Evolutionary conservation across 164 flowering plant genomes (phyloP).

Genomic region (Aristolochia fimbriata): DNA sequence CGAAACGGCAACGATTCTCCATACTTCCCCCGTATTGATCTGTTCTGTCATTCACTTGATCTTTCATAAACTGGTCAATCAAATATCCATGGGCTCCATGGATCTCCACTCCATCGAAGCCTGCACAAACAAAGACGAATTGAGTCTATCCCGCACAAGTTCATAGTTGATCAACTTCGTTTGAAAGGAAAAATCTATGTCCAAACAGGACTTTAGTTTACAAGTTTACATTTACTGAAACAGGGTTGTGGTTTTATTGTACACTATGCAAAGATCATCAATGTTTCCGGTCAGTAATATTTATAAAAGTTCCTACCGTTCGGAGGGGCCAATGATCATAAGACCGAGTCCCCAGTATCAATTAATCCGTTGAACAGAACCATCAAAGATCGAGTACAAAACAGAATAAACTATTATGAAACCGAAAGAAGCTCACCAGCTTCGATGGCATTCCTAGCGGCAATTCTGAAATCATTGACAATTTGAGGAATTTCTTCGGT

Average conservation of each 20-base stretch:
- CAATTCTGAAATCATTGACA: conserved; percentile 27
- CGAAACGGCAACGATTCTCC: conserved; percentile 45
- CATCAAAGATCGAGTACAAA: neutral
- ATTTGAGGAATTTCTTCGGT: conserved; percentile 31
- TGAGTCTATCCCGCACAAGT: too few species aligned
- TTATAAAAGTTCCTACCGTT: too few species aligned
- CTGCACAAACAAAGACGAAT: conserved; percentile 3
- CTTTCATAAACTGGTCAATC: conserved; percentile 57
- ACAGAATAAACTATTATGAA: neutral
- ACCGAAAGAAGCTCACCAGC: conserved; percentile 17
- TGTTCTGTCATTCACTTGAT: conserved; percentile 42
- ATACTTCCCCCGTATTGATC: conserved; percentile 49
- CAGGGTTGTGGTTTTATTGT: too few species aligned
- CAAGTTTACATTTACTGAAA: too few species aligned
- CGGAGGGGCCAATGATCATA: too few species aligned
- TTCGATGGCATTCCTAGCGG: conserved; percentile 29
- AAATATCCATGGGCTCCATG: conserved; percentile 59
- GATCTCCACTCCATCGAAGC: conserved; percentile 47
- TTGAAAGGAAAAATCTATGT: too few species aligned
- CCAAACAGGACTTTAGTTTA: too few species aligned
- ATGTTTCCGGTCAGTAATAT: too few species aligned
- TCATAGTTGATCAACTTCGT: too few species aligned
- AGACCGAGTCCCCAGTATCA: too few species aligned
- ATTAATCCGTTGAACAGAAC: too few species aligned
- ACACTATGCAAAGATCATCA: too few species aligned